Evolutionary conservation across 2,329 filamentous ascomycete species (phyloP).

Genomic region (Exutisphaerella laricina): DNA sequence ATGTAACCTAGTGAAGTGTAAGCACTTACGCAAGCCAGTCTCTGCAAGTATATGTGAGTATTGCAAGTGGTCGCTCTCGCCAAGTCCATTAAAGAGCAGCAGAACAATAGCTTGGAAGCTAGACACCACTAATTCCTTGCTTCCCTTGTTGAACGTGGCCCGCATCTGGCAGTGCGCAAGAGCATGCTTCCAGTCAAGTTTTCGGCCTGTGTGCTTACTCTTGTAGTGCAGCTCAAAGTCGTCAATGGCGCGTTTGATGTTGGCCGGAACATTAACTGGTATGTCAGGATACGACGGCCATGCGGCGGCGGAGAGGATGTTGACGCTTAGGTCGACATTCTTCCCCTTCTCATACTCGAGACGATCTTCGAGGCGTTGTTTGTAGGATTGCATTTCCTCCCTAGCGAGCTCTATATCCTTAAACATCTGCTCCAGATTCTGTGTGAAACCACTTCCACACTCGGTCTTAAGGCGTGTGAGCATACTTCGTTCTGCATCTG

Average conservation of each 20-base stretch:
- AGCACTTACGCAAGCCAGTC: slow-evolving; percentile 61
- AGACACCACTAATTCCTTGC: slow-evolving; percentile 84
- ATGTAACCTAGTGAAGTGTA: not conserved
- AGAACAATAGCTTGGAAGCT: slow-evolving; percentile 90
- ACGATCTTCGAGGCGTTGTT: slow-evolving; percentile 57
- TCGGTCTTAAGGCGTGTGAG: slow-evolving; percentile 84
- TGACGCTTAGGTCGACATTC: slow-evolving; percentile 73
- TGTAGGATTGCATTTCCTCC: slow-evolving; percentile 91
- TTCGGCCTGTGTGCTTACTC: slow-evolving; percentile 79
- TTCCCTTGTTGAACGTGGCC: slow-evolving; percentile 70
- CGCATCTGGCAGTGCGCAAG: slow-evolving; percentile 86
- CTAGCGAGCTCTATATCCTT: slow-evolving; percentile 91
- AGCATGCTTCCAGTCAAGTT: slow-evolving; percentile 85
- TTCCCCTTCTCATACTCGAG: slow-evolving; percentile 40
- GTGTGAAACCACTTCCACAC: slow-evolving; percentile 89
- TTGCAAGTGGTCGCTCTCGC: slow-evolving; percentile 57
- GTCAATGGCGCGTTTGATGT: slow-evolving; percentile 69
- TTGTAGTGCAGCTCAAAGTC: slow-evolving; percentile 84
- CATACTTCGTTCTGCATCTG: slow-evolving; percentile 95
- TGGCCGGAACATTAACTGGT: slow-evolving; percentile 65
- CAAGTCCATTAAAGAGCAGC: slow-evolving; percentile 75
- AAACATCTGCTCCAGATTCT: slow-evolving; percentile 99
- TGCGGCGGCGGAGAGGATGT: slow-evolving; percentile 80
- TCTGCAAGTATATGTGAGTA: slow-evolving; percentile 71
- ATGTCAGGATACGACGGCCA: slow-evolving; percentile 90